Conservation (phyloP, 2,329 filamentous ascomycete species). For the Pseudonectria foliicola region DNA sequence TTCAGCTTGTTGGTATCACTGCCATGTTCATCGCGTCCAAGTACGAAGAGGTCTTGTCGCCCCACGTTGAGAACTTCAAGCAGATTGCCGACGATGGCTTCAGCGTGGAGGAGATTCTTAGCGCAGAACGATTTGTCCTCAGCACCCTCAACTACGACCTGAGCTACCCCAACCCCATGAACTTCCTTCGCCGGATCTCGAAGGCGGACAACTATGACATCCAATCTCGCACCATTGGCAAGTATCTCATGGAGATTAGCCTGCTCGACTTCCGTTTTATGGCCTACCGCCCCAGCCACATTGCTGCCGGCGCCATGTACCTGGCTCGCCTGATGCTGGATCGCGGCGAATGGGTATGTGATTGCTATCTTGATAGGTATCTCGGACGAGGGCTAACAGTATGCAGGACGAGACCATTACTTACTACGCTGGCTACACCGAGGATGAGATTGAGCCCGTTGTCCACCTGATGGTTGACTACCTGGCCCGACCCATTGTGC, state of each 20-base stretch:
- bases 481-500: slow-evolving; percentile 78
- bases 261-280: slow-evolving; percentile 93
- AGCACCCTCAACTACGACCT: slow-evolving; percentile 90
- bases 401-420: slow-evolving; percentile 70
- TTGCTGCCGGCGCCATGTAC: slow-evolving; percentile 93
- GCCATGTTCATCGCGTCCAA: slow-evolving; percentile 99
- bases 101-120: slow-evolving; percentile 87
- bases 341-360: slow-evolving; percentile 79
- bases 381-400: slow-evolving; percentile 23
- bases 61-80: slow-evolving; percentile 93
- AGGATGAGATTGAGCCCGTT: slow-evolving; percentile 88
- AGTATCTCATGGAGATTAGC: slow-evolving; percentile 96
- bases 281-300: slow-evolving; percentile 77
- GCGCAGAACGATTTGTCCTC: slow-evolving; percentile 93
- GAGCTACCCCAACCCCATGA: slow-evolving; percentile 99
- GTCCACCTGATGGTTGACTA: slow-evolving; percentile 96
- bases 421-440: slow-evolving; percentile 88
- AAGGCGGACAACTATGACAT: slow-evolving; percentile 99
- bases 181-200: slow-evolving; percentile 96
- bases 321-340: slow-evolving; percentile 84
- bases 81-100: slow-evolving; percentile 97
- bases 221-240: slow-evolving; percentile 91
- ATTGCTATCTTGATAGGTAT: background rate
- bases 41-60: slow-evolving; percentile 96
- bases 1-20: slow-evolving; percentile 94